Evolutionary conservation across 2,329 filamentous ascomycete genomes (phyloP).

Genomic region (Escovopsis weberi): DNA sequence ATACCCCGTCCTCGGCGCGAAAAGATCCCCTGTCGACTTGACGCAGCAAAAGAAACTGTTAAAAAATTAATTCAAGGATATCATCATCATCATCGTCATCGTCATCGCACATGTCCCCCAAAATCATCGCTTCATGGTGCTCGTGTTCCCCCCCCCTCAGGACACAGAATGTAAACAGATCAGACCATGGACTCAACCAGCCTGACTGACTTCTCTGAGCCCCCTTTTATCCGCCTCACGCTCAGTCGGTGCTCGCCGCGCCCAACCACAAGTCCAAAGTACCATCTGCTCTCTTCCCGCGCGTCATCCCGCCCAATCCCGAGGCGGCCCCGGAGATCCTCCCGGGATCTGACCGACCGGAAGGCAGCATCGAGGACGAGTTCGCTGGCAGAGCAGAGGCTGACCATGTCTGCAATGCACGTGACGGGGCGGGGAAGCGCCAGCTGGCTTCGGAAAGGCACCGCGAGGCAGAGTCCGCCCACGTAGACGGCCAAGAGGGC

Average conservation of each 20-base stretch:
- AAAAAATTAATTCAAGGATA: too few relatives aligned
- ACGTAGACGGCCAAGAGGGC: conserved; percentile 57
- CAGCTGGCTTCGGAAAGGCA: conserved; percentile 45
- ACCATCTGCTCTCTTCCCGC: conserved; percentile 37
- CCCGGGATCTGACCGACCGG: conserved; percentile 48
- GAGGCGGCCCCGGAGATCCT: conserved; percentile 54
- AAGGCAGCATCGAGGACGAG: conserved; percentile 62
- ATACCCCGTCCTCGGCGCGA: too few relatives aligned
- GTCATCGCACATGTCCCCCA: too few relatives aligned
- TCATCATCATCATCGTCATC: too few relatives aligned
- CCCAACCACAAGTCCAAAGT: conserved; percentile 28
- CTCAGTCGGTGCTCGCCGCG: conserved; percentile 28
- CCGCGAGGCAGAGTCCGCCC: conserved; percentile 43
- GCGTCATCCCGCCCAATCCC: conserved; percentile 34
- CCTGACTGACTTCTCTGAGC: conserved; percentile 25
- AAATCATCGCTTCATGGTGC: too few relatives aligned
- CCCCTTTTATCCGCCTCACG: conserved; percentile 28
- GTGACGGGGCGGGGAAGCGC: conserved; percentile 59
- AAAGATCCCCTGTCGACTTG: too few relatives aligned
- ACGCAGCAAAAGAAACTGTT: too few relatives aligned
- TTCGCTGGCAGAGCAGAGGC: conserved; percentile 60
- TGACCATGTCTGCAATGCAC: conserved; percentile 62
- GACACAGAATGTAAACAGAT: too few relatives aligned
- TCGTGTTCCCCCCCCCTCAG: too few relatives aligned
- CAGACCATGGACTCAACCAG: conserved; percentile 9